phyloP scores from a whole-genome alignment of 306 rosid species.

The Pterocarpus santalinus region DNA sequence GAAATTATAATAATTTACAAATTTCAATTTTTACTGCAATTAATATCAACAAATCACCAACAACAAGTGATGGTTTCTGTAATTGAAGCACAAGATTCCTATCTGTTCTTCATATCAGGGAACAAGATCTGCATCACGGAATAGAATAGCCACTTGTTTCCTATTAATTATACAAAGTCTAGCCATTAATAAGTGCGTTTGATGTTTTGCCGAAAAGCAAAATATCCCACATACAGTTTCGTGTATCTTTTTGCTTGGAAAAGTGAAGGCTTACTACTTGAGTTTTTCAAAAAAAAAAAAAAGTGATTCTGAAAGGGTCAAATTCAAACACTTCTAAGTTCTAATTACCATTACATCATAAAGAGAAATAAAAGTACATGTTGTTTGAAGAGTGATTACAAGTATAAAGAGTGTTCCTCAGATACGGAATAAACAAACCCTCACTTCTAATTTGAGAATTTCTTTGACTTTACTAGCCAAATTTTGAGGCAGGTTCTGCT shows the following conservation, averaged over 20 bases:
- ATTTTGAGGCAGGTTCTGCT: no score
- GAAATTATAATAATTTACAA: no score
- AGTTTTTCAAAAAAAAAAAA: no score
- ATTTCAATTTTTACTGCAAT: no score
- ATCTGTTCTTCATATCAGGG: no score
- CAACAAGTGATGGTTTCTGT: neutral
- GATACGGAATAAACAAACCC: no score
- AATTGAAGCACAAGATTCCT: no score
- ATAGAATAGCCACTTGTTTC: neutral
- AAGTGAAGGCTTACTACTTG: no score
- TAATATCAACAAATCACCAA: neutral
- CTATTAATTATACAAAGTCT: neutral
- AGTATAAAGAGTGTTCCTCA: no score
- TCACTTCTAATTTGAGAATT: neutral
- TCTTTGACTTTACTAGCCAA: neutral
- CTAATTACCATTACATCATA: neutral
- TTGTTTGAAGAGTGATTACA: no score
- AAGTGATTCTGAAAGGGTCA: neutral
- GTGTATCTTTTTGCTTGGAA: no score
- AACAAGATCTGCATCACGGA: neutral
- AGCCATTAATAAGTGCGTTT: neutral
- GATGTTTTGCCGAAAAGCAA: neutral
- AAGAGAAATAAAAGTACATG: neutral
- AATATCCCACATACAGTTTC: neutral
- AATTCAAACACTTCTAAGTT: neutral